These are phyloP conservation scores for Xylariaceae sp. DNA, from an alignment of 2,329 filamentous ascomycete species.

Conservation along the genomic window DNA sequence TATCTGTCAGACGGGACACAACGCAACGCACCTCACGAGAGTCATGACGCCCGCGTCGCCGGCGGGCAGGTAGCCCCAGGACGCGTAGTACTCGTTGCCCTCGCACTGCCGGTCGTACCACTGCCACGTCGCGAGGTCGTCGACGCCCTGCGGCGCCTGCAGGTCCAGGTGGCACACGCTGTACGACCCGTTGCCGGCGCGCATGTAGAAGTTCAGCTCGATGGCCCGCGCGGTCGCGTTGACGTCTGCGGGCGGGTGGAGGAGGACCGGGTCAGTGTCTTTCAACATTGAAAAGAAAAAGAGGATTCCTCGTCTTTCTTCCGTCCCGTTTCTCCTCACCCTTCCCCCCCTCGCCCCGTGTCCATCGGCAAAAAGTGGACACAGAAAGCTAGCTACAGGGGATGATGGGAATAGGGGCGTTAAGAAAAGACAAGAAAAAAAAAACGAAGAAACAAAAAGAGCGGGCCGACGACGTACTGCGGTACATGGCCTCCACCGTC, in stretches of 20 bases:
- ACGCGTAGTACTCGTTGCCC: conserved; percentile 10
- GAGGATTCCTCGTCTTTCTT: background rate
- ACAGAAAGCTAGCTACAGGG: too few species aligned
- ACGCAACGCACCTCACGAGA: conserved; percentile 11
- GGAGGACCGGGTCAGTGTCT: too few species aligned
- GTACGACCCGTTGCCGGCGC: background rate
- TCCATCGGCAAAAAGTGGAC: too few species aligned
- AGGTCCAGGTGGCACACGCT: conserved; percentile 8
- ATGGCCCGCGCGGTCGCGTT: conserved; percentile 3
- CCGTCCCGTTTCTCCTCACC: background rate
- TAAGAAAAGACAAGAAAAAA: too few species aligned
- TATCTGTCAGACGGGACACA: background rate
- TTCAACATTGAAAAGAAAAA: too few species aligned
- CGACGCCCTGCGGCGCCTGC: conserved; percentile 4
- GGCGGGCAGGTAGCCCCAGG: conserved; percentile 14
- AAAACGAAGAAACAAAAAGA: too few species aligned
- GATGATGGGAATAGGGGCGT: too few species aligned
- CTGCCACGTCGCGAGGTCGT: conserved; percentile 10
- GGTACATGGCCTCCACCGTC: conserved; percentile 2
- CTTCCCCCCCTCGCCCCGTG: background rate
- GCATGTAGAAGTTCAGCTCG: conserved; percentile 9
- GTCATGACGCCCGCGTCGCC: conserved; percentile 17
- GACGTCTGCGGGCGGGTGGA: too few species aligned
- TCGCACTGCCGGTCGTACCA: conserved; percentile 13
- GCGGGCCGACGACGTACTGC: too few species aligned